Base-by-base conservation (phyloP, 1,284 basidiomycete species). In the Ganoderma resinaceum region DNA sequence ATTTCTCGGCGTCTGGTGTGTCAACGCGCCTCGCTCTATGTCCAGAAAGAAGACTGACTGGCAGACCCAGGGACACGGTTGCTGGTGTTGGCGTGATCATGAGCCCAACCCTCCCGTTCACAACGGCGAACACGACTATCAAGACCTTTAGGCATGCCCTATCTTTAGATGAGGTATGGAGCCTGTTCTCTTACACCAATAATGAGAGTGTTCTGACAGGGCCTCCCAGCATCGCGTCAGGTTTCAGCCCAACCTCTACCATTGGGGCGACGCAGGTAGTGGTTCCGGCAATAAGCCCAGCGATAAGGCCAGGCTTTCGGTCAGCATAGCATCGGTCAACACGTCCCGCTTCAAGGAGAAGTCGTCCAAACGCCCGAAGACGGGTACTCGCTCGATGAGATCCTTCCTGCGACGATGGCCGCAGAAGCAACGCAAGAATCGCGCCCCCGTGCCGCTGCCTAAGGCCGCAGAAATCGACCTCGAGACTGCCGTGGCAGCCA, bases 91-190 rank as follows among this genome's bases (percentile, higher is more conserved):
- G 84, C 12, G 67, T 79, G 18, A 46, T 86, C 40, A 71, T 76
- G 70, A 76, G 79, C 3, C 77, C 79, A 16, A 78, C 77, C 7
- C 78, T 86, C 2, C 84, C 84, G 1, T 85, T 85, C 65, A 80
- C 82, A 0, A 77, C 76, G 7, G 74, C 80, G 46, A 83, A 83
- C 67, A 75, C 77, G 20, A 80, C 76, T 26, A 81, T 85, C 72
- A 78, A 77, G 63, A 78, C 76, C 23, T 85, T 85, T 74, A 76
- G 84, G 16, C 85, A 86, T 55, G 84, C 84, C 0, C 68, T 85
- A 4, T 75, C 84, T 0, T 76, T 86, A 11, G 84, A 86, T 68
- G 84, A 86, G 76, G 79, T 80, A 52, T 42, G 3, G 9, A 37
- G 23, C 23, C n/a, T 29, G 20, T 60, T 23, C 38, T 7, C 6